Evolutionary conservation across 1,139 yeast genomes (phyloP).

Genomic region (Meyerozyma smithsonii): DNA sequence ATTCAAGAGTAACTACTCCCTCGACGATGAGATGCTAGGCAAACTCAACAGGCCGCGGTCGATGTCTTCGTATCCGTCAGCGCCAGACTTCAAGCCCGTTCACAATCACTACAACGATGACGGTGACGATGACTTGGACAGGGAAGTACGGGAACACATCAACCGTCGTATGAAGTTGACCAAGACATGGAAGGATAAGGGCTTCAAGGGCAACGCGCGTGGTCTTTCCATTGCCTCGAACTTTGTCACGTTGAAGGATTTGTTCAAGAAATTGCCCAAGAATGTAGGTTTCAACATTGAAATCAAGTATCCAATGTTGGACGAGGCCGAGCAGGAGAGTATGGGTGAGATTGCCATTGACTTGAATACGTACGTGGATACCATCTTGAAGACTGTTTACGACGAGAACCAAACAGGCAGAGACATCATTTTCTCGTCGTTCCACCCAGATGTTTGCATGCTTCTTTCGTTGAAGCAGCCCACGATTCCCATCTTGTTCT

Average conservation of each 20-base stretch:
- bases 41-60: conserved; percentile 36
- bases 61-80: conserved; percentile 35
- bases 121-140: conserved; percentile 32
- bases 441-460: conserved; percentile 91
- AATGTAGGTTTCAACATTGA: conserved; percentile 93
- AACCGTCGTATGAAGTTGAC: conserved; percentile 78
- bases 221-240: conserved; percentile 90
- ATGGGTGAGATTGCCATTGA: conserved; percentile 85
- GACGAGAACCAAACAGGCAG: conserved; percentile 71
- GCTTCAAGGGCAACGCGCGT: conserved; percentile 86
- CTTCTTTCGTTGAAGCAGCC: conserved; percentile 89
- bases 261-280: conserved; percentile 75
- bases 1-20: conserved; percentile 20
- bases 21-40: conserved; percentile 36
- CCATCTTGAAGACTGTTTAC: conserved; percentile 75
- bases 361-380: conserved; percentile 81
- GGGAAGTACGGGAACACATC: conserved; percentile 35
- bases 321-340: conserved; percentile 84
- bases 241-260: conserved; percentile 82
- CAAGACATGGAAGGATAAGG: conserved; percentile 79
- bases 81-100: conserved; percentile 19
- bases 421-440: conserved; percentile 86
- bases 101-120: conserved; percentile 13
- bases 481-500: conserved; percentile 79
- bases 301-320: conserved; percentile 92